A percentile compares a stretch with the other conserved stretches of the same genome.
These are phyloP conservation scores for Camelina sativa DNA, from an alignment of 345 rosid species.

Conservation along the genomic window DNA sequence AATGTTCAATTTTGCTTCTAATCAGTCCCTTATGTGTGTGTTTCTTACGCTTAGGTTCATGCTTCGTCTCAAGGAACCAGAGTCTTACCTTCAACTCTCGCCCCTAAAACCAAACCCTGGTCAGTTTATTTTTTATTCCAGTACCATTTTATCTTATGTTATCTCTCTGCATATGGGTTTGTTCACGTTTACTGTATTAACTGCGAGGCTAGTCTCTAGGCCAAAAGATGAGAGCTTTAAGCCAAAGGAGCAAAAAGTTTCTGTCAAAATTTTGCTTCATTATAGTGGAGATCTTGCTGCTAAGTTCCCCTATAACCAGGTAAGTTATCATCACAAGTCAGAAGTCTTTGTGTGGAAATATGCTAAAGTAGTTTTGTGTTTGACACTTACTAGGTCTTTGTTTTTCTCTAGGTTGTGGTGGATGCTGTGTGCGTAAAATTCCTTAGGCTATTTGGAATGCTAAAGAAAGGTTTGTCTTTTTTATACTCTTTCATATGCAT, in stretches of 20 bases:
- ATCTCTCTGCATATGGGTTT: constrained; percentile 4
- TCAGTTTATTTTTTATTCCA: constrained; percentile 36
- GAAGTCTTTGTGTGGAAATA: constrained; percentile 3
- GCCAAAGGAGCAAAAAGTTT: constrained; percentile 51
- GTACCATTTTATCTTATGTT: not conserved
- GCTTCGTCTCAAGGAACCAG: constrained; percentile 39
- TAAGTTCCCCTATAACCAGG: constrained; percentile 71
- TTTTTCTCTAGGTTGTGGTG: constrained; percentile 56
- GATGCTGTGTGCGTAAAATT: constrained; percentile 68
- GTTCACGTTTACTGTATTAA: constrained; percentile 16
- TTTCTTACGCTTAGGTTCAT: constrained; percentile 47
- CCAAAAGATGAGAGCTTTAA: constrained; percentile 48
- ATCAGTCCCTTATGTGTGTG: constrained; percentile 11
- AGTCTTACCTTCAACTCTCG: constrained; percentile 43
- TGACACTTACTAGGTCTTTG: constrained; percentile 21
- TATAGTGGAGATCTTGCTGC: constrained; percentile 76
- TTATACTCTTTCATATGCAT: not conserved
- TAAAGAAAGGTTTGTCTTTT: constrained; percentile 72
- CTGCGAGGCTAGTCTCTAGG: constrained; percentile 14
- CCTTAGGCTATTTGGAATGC: constrained; percentile 90
- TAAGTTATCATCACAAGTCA: constrained; percentile 28
- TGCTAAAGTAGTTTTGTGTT: constrained; percentile 18
- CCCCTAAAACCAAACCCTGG: constrained; percentile 51
- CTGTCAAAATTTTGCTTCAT: constrained; percentile 73
- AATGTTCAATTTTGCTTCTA: not conserved